Conservation (phyloP, 345 rosid species). For the Eucalyptus victrix region DNA sequence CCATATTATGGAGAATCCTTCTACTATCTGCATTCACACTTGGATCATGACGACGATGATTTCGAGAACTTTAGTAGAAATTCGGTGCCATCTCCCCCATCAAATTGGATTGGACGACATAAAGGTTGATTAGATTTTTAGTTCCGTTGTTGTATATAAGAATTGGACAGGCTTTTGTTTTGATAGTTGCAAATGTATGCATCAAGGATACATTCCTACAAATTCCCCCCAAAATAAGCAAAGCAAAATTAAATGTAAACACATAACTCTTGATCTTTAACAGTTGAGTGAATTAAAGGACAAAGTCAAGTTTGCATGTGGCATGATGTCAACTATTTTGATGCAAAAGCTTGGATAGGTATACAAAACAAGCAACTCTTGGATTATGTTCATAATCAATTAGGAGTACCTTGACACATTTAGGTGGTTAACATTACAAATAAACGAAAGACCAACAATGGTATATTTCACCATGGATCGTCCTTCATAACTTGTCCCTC, state of each 20-base stretch:
- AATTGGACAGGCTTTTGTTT: neutral
- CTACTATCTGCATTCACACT: neutral
- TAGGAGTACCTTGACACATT: neutral
- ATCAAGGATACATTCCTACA: neutral
- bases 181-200: fast-evolving
- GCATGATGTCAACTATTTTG: fast-evolving
- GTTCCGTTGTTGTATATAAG: fast-evolving
- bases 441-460: neutral
- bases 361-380: neutral
- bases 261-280: neutral
- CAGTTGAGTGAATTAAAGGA: fast-evolving
- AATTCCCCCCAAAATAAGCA: neutral
- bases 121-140: neutral
- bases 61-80: fast-evolving
- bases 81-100: neutral
- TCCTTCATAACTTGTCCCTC: neutral
- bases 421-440: neutral
- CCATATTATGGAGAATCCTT: neutral
- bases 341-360: neutral
- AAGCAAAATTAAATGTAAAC: neutral
- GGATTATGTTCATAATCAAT: neutral
- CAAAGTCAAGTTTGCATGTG: neutral
- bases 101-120: neutral
- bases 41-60: neutral
- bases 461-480: neutral